Evolutionary conservation across 495 filamentous ascomycete species (phyloP).

Genomic region (Rusavskia elegans): DNA sequence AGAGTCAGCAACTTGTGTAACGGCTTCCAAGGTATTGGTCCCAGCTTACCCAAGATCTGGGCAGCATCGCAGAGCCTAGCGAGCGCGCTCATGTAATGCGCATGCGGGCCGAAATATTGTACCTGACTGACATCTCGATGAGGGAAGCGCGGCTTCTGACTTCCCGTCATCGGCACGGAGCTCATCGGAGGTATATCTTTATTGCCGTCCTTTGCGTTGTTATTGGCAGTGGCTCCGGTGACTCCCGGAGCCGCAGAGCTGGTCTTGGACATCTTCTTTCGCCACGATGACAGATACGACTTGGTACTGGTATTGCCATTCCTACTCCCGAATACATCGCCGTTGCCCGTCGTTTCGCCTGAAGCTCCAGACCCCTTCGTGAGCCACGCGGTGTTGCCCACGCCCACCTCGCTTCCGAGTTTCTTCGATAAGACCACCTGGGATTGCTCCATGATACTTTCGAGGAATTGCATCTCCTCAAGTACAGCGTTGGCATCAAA

Average conservation of each 20-base stretch:
- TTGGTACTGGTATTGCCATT: slow-evolving; percentile 46
- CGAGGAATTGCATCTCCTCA: slow-evolving; percentile 91
- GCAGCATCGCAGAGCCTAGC: slow-evolving; percentile 88
- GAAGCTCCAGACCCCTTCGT: slow-evolving; percentile 43
- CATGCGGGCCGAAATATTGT: slow-evolving; percentile 66
- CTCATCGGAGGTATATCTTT: slow-evolving; percentile 48
- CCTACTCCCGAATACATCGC: slow-evolving; percentile 29
- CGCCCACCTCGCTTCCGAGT: slow-evolving; percentile 78
- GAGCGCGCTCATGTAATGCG: slow-evolving; percentile 78
- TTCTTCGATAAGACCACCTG: slow-evolving; percentile 64
- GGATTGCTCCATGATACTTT: slow-evolving; percentile 72
- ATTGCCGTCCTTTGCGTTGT: slow-evolving; percentile 27
- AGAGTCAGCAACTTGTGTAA: too few species aligned
- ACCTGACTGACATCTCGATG: slow-evolving; percentile 55
- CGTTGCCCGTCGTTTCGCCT: slow-evolving; percentile 23
- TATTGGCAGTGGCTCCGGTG: slow-evolving; percentile 16
- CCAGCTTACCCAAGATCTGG: slow-evolving; percentile 68
- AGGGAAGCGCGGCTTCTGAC: slow-evolving; percentile 39
- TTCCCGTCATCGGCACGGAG: slow-evolving; percentile 67
- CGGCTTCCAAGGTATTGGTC: slow-evolving; percentile 3
- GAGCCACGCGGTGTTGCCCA: slow-evolving; percentile 47
- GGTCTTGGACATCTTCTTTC: slow-evolving; percentile 77
- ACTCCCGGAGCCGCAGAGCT: slow-evolving; percentile 32
- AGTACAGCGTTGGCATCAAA: slow-evolving; percentile 80
- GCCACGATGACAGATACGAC: slow-evolving; percentile 57